Percentiles rank a stretch among this genome's conserved stretches.
These are phyloP conservation scores for Ceratocystis huliohia DNA, from an alignment of 2,329 filamentous ascomycete species.

Conservation along the genomic window DNA sequence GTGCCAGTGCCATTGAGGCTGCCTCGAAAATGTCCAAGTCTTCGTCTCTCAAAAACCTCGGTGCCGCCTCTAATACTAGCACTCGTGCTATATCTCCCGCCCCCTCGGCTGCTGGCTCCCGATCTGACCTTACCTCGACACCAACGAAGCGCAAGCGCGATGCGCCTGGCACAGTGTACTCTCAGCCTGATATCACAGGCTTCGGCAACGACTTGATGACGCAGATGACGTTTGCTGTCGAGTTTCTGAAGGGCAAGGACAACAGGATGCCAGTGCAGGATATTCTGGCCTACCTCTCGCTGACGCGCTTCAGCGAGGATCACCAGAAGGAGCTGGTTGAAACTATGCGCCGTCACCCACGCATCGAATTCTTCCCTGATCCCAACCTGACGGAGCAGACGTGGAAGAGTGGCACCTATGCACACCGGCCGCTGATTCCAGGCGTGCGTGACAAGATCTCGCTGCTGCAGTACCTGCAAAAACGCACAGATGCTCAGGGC, in stretches of 20 bases:
- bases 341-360: constrained; percentile 53
- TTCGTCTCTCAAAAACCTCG: constrained; percentile 36
- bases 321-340: constrained; percentile 52
- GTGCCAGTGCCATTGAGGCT: constrained; percentile 30
- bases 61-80: constrained; percentile 34
- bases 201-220: constrained; percentile 73
- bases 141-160: constrained; percentile 52
- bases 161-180: constrained; percentile 47
- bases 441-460: constrained; percentile 66
- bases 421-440: constrained; percentile 67
- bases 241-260: constrained; percentile 64
- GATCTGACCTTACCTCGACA: constrained; percentile 37
- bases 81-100: constrained; percentile 51
- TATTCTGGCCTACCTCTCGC: constrained; percentile 67
- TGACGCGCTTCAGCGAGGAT: constrained; percentile 49
- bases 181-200: constrained; percentile 62
- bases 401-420: constrained; percentile 59
- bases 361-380: constrained; percentile 45
- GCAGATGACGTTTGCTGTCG: constrained; percentile 75
- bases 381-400: constrained; percentile 51
- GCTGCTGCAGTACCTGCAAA: constrained; percentile 68
- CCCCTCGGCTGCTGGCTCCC: constrained; percentile 39
- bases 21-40: constrained; percentile 49
- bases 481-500: constrained; percentile 66
- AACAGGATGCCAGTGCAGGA: constrained; percentile 59